Conservation (phyloP, 2,329 filamentous ascomycete species). For the Diaporthe citriasiana region DNA sequence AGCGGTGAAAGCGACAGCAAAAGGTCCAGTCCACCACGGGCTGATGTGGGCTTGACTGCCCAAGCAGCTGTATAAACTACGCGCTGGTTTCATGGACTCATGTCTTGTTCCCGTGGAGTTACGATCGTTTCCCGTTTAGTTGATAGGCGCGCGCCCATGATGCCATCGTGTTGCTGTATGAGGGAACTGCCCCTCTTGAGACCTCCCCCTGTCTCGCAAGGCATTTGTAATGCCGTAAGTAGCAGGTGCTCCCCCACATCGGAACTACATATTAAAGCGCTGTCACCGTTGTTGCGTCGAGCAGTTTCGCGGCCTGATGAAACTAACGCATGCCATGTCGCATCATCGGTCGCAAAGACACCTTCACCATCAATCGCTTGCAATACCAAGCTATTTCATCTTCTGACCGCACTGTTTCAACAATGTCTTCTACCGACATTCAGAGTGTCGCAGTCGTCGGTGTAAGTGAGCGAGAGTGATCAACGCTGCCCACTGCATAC, state of each 20-base stretch:
- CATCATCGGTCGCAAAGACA: not conserved
- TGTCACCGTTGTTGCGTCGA: not conserved
- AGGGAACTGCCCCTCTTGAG: constrained; percentile 3
- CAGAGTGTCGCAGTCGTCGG: constrained; percentile 54
- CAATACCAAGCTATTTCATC: no score
- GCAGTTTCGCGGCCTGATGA: not conserved
- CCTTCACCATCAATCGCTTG: not conserved
- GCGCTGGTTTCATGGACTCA: not conserved
- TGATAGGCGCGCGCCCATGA: constrained; percentile 25
- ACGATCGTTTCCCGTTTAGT: constrained; percentile 13
- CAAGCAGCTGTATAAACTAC: no score
- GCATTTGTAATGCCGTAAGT: constrained; percentile 33
- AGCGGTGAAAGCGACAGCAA: not conserved
- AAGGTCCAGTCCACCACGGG: not conserved
- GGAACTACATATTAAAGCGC: not conserved
- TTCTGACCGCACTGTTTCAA: not conserved
- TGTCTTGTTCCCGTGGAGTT: not conserved
- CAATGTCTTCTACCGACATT: constrained; percentile 44
- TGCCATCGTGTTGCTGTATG: constrained; percentile 33
- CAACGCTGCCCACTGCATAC: not conserved
- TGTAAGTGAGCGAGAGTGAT: constrained; percentile 47
- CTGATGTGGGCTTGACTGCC: not conserved
- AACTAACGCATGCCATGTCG: not conserved
- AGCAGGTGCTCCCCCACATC: constrained; percentile 18
- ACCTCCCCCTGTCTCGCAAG: not conserved